phyloP scores from a whole-genome alignment of 192 early-diverging fungal species.

The Backusella circina region DNA sequence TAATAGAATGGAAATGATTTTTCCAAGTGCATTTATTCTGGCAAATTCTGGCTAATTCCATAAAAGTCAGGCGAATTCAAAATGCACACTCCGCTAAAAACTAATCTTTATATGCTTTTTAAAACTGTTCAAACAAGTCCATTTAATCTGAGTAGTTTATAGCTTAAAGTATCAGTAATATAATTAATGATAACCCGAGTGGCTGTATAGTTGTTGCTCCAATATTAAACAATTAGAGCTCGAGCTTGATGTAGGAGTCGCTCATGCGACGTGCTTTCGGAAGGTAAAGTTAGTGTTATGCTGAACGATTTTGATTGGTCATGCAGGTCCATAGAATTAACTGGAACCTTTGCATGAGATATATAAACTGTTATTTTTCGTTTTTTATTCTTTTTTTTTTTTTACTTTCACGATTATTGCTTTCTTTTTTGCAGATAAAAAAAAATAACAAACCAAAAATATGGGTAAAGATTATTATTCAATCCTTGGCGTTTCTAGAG shows the following conservation, averaged over 20 bases:
- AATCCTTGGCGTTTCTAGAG: conserved; percentile 78
- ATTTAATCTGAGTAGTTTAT: no score
- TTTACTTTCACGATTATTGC: not conserved
- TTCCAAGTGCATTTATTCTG: not conserved
- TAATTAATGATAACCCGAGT: no score
- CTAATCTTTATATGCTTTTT: no score
- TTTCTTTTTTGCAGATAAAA: not conserved
- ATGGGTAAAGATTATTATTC: conserved; percentile 97
- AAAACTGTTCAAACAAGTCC: no score
- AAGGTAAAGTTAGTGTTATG: not conserved
- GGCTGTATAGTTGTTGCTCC: no score
- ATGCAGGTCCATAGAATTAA: not conserved
- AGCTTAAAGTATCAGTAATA: no score
- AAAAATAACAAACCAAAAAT: not conserved
- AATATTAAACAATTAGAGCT: no score
- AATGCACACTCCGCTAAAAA: not conserved
- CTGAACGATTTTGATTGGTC: not conserved
- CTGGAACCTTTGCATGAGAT: not conserved
- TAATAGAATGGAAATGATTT: not conserved
- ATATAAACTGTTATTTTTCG: not conserved
- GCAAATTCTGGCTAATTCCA: not conserved
- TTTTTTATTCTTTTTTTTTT: not conserved
- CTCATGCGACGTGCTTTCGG: not conserved
- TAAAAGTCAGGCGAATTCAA: not conserved
- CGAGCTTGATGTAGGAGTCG: no score